These are phyloP conservation scores for Talaromyces verruculosus DNA, from an alignment of 2,329 filamentous ascomycete species.

Conservation along the genomic window DNA sequence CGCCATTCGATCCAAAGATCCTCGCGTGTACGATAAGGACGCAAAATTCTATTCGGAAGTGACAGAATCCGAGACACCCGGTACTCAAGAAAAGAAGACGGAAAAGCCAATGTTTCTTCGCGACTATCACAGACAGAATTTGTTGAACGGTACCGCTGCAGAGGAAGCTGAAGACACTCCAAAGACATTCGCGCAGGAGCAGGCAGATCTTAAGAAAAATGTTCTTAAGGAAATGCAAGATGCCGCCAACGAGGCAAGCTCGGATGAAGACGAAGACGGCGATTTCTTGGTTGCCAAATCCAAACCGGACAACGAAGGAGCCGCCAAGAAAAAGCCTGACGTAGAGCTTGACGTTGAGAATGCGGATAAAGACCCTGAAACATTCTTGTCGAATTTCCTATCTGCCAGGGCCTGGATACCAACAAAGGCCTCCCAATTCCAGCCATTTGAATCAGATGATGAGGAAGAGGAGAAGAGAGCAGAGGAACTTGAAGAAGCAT, in stretches of 20 bases:
- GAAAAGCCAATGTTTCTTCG: constrained; percentile 82
- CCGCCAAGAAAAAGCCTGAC: constrained; percentile 41
- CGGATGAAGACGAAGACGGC: constrained; percentile 62
- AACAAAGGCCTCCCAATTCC: constrained; percentile 63
- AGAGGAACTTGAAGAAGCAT: constrained; percentile 86
- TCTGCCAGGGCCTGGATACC: constrained; percentile 86
- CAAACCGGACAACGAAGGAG: constrained; percentile 34
- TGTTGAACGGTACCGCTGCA: constrained; percentile 69
- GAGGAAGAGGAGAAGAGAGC: constrained; percentile 71
- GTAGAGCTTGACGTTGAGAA: constrained; percentile 66
- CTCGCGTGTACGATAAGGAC: constrained; percentile 79
- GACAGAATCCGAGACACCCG: constrained; percentile 51
- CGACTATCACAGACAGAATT: constrained; percentile 89
- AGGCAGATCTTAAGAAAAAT: constrained; percentile 74
- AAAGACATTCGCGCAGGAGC: constrained; percentile 82
- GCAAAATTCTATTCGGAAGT: constrained; percentile 73
- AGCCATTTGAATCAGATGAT: constrained; percentile 90
- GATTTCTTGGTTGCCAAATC: constrained; percentile 74
- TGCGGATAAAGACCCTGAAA: constrained; percentile 86
- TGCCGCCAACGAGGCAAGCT: constrained; percentile 50
- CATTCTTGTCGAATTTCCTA: constrained; percentile 93
- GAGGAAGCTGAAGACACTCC: constrained; percentile 57
- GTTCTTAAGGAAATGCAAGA: constrained; percentile 80
- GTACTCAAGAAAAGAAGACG: constrained; percentile 53
- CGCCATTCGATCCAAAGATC: constrained; percentile 88